phyloP scores from a whole-genome alignment of 2,329 filamentous ascomycete genomes.

The Aureobasidium vineae region DNA sequence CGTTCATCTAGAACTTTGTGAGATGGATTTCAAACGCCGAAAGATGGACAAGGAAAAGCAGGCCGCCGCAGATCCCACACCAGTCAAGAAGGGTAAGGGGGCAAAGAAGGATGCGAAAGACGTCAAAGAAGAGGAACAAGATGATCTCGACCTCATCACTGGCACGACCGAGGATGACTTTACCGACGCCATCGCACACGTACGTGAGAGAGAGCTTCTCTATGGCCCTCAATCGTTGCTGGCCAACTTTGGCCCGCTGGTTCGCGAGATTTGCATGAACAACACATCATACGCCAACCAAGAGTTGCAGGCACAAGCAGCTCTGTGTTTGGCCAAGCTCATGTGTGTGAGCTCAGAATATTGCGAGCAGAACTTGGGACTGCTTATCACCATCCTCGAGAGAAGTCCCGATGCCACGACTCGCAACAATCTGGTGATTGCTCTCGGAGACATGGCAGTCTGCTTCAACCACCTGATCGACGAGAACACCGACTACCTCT shows the following conservation, averaged over 20 bases:
- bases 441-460: conserved; percentile 97
- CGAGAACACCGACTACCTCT: conserved; percentile 98
- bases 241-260: conserved; percentile 86
- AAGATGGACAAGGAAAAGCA: conserved; percentile 86
- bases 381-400: conserved; percentile 98
- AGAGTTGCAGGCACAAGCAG: conserved; percentile 87
- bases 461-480: conserved; percentile 99
- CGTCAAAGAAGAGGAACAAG: conserved; percentile 63
- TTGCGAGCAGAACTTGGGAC: conserved; percentile 86
- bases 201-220: conserved; percentile 78
- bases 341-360: conserved; percentile 99
- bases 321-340: conserved; percentile 91
- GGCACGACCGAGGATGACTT: conserved; percentile 96
- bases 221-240: conserved; percentile 81
- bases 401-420: conserved; percentile 88
- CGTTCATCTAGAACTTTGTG: conserved; percentile 94
- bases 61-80: conserved; percentile 29
- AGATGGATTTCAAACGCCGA: conserved; percentile 94
- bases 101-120: conserved; percentile 48
- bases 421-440: conserved; percentile 93
- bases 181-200: conserved; percentile 79
- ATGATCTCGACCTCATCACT: conserved; percentile 94
- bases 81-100: conserved; percentile 43
- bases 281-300: conserved; percentile 90
- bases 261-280: conserved; percentile 90